Conservation (phyloP, 148 eudicot genomes). For the Tetragonia tetragonoides region DNA sequence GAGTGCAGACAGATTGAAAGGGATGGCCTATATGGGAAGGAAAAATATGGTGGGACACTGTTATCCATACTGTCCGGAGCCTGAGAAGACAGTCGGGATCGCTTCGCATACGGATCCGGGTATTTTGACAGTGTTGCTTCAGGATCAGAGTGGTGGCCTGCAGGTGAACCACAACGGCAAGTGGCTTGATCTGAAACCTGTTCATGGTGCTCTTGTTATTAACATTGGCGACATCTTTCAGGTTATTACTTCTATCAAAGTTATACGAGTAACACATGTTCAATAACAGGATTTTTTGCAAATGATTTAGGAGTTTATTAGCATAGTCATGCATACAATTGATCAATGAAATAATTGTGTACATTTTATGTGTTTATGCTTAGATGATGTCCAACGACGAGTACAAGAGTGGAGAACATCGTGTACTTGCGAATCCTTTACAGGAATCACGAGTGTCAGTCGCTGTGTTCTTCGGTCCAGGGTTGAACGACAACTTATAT, state of each 20-base stretch:
- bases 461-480: conserved; percentile 55
- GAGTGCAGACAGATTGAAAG: conserved; percentile 21
- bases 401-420: conserved; percentile 66
- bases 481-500: conserved; percentile 41
- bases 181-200: conserved; percentile 43
- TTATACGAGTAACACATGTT: too few species aligned
- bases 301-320: too few species aligned
- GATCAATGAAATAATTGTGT: too few species aligned
- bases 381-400: conserved; percentile 62
- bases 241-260: too few species aligned
- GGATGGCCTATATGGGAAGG: conserved; percentile 11
- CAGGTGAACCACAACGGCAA: conserved; percentile 37
- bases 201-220: conserved; percentile 8
- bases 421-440: conserved; percentile 54
- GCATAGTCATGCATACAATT: too few species aligned
- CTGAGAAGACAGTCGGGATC: conserved; percentile 39
- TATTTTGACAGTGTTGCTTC: conserved; percentile 44
- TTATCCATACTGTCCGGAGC: conserved; percentile 52
- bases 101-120: conserved; percentile 43
- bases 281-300: too few species aligned
- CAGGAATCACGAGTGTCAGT: conserved; percentile 43
- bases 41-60: conserved; percentile 26
- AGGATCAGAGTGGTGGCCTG: conserved; percentile 43
- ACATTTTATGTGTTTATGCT: not conserved
- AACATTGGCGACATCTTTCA: not conserved